phyloP scores from a whole-genome alignment of 1,284 basidiomycete genomes.

The Heterobasidion annosum region DNA sequence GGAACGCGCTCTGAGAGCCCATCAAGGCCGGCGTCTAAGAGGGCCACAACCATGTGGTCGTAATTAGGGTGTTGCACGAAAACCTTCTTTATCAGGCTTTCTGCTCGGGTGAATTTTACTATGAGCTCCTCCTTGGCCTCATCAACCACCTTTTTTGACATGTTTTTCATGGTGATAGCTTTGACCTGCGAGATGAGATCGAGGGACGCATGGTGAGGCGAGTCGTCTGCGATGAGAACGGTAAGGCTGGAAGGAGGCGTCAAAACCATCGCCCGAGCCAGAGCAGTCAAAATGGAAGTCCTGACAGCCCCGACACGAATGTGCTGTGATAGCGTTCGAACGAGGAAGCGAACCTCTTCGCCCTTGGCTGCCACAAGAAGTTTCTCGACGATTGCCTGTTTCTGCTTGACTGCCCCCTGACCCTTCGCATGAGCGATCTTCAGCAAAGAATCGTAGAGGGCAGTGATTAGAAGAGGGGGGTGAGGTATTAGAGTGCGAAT shows the following conservation, averaged over 20 bases:
- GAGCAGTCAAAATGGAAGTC: slow-evolving; percentile 73
- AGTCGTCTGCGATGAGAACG: slow-evolving; percentile 15
- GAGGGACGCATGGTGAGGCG: slow-evolving; percentile 26
- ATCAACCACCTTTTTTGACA: slow-evolving; percentile 38
- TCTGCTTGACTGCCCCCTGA: slow-evolving; percentile 65
- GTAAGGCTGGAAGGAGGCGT: slow-evolving; percentile 29
- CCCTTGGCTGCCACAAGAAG: slow-evolving; percentile 79
- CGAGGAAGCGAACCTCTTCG: slow-evolving; percentile 82
- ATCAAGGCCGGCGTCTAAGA: slow-evolving; percentile 55
- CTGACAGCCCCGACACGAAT: slow-evolving; percentile 84
- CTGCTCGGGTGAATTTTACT: slow-evolving; percentile 42
- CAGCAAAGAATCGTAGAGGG: slow-evolving; percentile 59
- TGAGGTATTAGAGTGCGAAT: slow-evolving; percentile 72
- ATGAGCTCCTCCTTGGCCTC: slow-evolving; percentile 35
- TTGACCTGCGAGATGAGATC: slow-evolving; percentile 30
- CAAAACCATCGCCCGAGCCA: slow-evolving; percentile 77
- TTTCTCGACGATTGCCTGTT: slow-evolving; percentile 74
- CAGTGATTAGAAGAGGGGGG: slow-evolving; percentile 53
- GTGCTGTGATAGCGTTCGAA: slow-evolving; percentile 76
- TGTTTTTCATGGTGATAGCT: slow-evolving; percentile 20
- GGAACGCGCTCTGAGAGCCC: slow-evolving; percentile 58
- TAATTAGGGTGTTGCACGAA: slow-evolving; percentile 90
- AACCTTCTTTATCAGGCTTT: slow-evolving; percentile 61
- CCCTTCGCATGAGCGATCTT: slow-evolving; percentile 65
- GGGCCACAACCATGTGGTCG: slow-evolving; percentile 63